Evolutionary conservation across 495 filamentous ascomycete genomes (phyloP), one percentile per base, ranked within the genome.

Genomic region (Hyaloscypha finlandica): DNA sequence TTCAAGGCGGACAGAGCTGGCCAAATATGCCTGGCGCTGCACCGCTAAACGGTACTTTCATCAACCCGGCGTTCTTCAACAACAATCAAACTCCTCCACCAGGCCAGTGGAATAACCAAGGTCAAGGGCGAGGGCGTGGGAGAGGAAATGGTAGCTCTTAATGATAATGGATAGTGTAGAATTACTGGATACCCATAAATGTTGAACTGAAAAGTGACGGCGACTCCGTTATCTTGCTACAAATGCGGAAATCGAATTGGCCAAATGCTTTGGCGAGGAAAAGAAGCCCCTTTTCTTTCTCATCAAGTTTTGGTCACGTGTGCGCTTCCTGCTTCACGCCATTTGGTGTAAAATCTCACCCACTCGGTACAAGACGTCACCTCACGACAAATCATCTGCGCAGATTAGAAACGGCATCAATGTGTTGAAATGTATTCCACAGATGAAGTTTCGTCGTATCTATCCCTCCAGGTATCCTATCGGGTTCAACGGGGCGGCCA

Each of bases 51-150:
- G 72, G 84, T 37, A 80, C 85, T 2, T 87, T 88, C 61, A 81
- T 92, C 68, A 91, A 89, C 62, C 89, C 89, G 6, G 81, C 85
- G 1, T 89, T 92, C 77, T 81, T 91, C 67, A 79, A 79, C 67
- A 74, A 71, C 42, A 74, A 75, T 19, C 68, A 64, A 64, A 61
- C 39, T 51, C 31, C 42, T 25, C 65, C 73, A 55, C 69, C 74
- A 52, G 65, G 77, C 20, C 78, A 81, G 68, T 84, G 83, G 68
- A 71, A 77, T 4, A 78, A 80, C 59, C 82, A 82, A 64, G 71
- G 62, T 22, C 78, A 83, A 59, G 75, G 77, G 37, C 29, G 57
- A 25, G 61, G 65, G 29, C 29, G 57, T 31, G 61, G 65, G 33
- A 33, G 57, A 53, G 56, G 63, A 9, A 35, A 32, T 42, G 55